A percentile compares a stretch with the other conserved stretches of the same genome.
Conservation (phyloP, 208 protist species). For the Herpetomonas samuelpessoai region DNA sequence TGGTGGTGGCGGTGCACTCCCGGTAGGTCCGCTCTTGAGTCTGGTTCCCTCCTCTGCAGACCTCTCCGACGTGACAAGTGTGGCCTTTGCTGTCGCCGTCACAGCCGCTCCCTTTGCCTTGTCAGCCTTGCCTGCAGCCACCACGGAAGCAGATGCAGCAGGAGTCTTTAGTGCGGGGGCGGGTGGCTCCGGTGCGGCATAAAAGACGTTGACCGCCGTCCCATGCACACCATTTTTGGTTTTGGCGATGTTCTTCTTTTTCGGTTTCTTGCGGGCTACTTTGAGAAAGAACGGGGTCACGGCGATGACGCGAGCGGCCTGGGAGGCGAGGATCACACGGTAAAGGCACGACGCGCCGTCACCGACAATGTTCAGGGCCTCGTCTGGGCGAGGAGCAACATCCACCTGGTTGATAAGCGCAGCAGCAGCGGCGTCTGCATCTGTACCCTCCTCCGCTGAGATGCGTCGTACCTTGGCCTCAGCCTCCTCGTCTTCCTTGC, state of each 20-base stretch:
- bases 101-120: too few species aligned
- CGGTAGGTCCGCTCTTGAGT: too few species aligned
- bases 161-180: background rate
- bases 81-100: too few species aligned
- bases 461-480: too few species aligned
- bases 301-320: constrained; percentile 30
- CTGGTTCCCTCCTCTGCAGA: too few species aligned
- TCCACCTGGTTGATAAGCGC: too few species aligned
- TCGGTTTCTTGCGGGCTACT: constrained; percentile 30
- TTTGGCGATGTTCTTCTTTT: constrained; percentile 26
- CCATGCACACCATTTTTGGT: constrained; percentile 15
- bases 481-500: constrained; percentile 1
- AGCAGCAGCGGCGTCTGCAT: too few species aligned
- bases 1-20: too few species aligned
- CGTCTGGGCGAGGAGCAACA: constrained; percentile 17
- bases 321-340: constrained; percentile 31
- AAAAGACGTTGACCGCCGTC: constrained; percentile 24
- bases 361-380: constrained; percentile 33
- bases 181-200: background rate
- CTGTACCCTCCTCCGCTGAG: too few species aligned
- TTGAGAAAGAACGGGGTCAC: constrained; percentile 57
- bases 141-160: background rate
- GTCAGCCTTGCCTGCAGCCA: background rate
- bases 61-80: too few species aligned
- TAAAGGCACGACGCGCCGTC: constrained; percentile 53